Conservation (phyloP, 2,329 filamentous ascomycete genomes). For the Calycina herbarum region DNA sequence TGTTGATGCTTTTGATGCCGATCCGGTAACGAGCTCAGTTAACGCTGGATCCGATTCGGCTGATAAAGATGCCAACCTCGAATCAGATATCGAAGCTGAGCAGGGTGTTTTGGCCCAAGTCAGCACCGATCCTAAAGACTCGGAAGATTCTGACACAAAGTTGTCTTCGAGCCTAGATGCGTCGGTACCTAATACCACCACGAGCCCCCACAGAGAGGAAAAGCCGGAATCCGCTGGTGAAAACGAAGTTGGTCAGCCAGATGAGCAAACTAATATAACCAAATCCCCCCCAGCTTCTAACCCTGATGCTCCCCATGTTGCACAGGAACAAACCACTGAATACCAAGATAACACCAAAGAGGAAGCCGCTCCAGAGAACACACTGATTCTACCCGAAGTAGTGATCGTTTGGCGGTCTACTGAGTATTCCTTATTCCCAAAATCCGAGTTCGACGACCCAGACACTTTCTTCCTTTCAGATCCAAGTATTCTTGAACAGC, state of each 20-base stretch:
- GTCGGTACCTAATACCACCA: neutral
- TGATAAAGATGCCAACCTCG: neutral
- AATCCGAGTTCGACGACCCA: constrained; percentile 50
- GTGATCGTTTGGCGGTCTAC: constrained; percentile 55
- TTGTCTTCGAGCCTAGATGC: neutral
- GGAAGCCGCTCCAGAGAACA: neutral
- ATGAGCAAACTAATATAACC: neutral
- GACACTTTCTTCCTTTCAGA: constrained; percentile 59
- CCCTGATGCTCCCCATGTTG: neutral
- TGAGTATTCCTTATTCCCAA: constrained; percentile 60
- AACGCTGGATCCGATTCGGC: neutral
- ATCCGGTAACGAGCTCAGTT: neutral
- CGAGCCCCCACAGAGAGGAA: neutral
- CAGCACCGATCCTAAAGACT: neutral
- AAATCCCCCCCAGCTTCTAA: constrained; percentile 14
- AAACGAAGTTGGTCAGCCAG: neutral
- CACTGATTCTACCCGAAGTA: constrained; percentile 39
- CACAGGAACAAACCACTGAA: neutral
- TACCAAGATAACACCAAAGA: neutral
- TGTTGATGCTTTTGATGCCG: neutral
- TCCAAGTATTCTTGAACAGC: constrained; percentile 51
- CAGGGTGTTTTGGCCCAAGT: neutral
- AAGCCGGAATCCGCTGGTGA: neutral
- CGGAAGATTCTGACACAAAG: neutral
- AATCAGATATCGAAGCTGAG: neutral